These are phyloP conservation scores for Lactifluus piperatus DNA, from an alignment of 768 basidiomycete species.

Conservation along the genomic window DNA sequence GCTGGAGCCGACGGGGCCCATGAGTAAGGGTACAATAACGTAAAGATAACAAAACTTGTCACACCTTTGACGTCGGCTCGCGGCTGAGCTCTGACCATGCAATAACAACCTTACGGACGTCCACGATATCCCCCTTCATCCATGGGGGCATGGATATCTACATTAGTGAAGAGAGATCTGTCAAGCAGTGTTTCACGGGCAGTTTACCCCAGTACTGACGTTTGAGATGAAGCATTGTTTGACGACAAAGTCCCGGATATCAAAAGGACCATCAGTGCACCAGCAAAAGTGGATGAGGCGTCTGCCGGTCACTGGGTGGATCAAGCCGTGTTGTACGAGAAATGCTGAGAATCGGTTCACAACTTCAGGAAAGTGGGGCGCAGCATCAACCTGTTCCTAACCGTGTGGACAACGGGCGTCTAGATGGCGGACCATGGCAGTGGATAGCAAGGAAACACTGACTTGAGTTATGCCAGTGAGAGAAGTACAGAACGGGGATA, in stretches of 20 bases:
- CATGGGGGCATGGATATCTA: constrained; percentile 64
- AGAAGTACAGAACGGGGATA: constrained; percentile 76
- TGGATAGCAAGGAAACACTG: constrained; percentile 26
- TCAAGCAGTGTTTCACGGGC: constrained; percentile 9
- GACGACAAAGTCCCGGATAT: constrained; percentile 76
- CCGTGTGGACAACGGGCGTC: neutral
- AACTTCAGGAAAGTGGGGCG: constrained; percentile 69
- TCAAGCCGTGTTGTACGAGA: constrained; percentile 60
- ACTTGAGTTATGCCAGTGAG: constrained; percentile 95
- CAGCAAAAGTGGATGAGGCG: constrained; percentile 61
- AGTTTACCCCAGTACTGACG: constrained; percentile 30
- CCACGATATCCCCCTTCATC: constrained; percentile 65
- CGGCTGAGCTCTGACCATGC: constrained; percentile 29
- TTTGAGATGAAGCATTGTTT: constrained; percentile 88
- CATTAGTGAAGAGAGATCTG: constrained; percentile 8
- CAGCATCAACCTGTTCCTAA: constrained; percentile 74
- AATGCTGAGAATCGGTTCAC: constrained; percentile 56
- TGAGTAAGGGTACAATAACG: neutral
- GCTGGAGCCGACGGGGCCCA: constrained; percentile 10
- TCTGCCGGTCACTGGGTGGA: constrained; percentile 48
- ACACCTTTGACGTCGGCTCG: constrained; percentile 2
- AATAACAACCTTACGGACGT: constrained; percentile 56
- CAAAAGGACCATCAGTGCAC: constrained; percentile 81
- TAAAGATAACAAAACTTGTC: neutral
- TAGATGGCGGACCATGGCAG: neutral